Base-by-base conservation (phyloP, 805 yeast genomes). In the Candida insectorum region DNA sequence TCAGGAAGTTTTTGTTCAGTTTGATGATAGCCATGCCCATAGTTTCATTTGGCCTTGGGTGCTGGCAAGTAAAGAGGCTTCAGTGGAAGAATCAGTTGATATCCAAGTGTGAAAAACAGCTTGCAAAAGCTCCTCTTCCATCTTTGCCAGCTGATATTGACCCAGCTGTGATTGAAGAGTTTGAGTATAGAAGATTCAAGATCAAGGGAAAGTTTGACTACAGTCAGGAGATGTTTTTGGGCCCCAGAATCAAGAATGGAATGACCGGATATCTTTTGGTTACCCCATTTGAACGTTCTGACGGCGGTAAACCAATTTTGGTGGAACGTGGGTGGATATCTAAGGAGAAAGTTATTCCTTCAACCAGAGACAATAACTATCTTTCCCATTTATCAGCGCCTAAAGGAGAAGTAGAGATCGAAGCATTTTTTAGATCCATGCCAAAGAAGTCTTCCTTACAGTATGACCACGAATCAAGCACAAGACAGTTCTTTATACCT, bases 321-420 rank as follows among this genome's bases (percentile, higher is more conserved):
- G 73, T 93, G 18, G 94, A 86, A 54, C 74, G 98, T 44, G 98
- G 98, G 11, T 93, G 97, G 95, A 77, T 93, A 28, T 63, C 76
- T 16, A 87, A 83, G 45, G 84, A 77, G 10, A 77, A 76, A 41
- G 75, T 77, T 34, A 57, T 60, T 54, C 95, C 68, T 39, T 69
- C 37, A 44, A 67, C 45, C 47, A 84, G 76, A 38, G 60, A 60
- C 9, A 38, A 48, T 12, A 69, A 68, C 6, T 65, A 66, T 41
- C 67, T 89, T 37, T 71, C 75, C 15, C 87, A 84, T 54, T 64
- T 85, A 39, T 79, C 94, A 1, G 52, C 82, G 38, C 95, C 95
- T 1, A 60, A 65, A 39, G 89, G 86, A 1, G 81, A 74, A 38
- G 83, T 85, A 24, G 78, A 78, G 22, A 62, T 93, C 25, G 78